phyloP scores from a whole-genome alignment of 2,329 filamentous ascomycete species.

The Trichoderma semiorbis region DNA sequence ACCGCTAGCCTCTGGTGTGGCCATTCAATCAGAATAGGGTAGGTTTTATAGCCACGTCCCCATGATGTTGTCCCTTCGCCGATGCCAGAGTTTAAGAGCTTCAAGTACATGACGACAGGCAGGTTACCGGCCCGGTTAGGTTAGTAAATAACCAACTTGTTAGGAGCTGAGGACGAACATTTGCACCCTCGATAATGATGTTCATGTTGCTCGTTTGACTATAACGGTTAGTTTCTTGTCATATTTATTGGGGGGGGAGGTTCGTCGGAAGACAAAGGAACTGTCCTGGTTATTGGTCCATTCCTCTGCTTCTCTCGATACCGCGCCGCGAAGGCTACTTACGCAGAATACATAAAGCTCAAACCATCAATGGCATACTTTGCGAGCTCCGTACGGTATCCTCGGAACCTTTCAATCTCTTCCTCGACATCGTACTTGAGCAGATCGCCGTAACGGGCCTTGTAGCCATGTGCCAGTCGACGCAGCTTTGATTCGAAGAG shows the following conservation, averaged over 20 bases:
- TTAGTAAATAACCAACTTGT: background rate
- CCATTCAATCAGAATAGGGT: no score
- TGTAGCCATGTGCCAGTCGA: conserved; percentile 55
- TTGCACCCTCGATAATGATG: background rate
- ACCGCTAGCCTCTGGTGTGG: no score
- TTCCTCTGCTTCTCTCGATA: background rate
- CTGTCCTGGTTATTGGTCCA: background rate
- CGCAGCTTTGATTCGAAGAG: conserved; percentile 65
- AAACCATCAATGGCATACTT: background rate
- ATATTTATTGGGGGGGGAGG: background rate
- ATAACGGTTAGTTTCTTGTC: background rate
- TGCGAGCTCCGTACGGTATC: background rate
- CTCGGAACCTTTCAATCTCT: conserved; percentile 61
- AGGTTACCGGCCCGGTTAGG: background rate
- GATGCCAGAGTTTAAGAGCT: background rate
- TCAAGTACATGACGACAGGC: background rate
- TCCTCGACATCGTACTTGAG: conserved; percentile 64
- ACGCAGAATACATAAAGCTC: background rate
- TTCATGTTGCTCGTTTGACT: background rate
- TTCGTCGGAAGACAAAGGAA: background rate
- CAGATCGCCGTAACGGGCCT: conserved; percentile 65
- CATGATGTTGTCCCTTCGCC: no score
- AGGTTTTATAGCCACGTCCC: no score
- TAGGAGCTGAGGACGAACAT: background rate
- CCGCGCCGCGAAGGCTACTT: background rate